Percentiles rank a stretch among this genome's conserved stretches.
phyloP scores from a whole-genome alignment of 2,329 filamentous ascomycete species.

The Thielaviopsis populi region DNA sequence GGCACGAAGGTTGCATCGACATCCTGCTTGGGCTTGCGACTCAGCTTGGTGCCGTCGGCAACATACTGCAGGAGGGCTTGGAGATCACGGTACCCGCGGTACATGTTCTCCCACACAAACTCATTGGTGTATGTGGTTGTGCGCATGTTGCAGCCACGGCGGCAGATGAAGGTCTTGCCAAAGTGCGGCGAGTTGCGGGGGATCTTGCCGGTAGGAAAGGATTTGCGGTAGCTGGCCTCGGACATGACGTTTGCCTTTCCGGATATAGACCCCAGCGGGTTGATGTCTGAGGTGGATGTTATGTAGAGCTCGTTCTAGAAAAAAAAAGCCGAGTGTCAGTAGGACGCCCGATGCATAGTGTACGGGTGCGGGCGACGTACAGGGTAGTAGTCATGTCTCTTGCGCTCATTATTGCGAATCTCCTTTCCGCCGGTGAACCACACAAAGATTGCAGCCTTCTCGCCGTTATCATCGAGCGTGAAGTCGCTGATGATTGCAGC shows the following conservation, averaged over 20 bases:
- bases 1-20: background rate
- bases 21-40: constrained; percentile 25
- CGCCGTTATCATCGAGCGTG: constrained; percentile 53
- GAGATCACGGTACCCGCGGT: constrained; percentile 49
- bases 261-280: constrained; percentile 77
- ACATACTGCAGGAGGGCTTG: constrained; percentile 51
- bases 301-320: constrained; percentile 77
- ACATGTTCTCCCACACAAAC: constrained; percentile 81
- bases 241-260: constrained; percentile 76
- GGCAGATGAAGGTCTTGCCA: constrained; percentile 80
- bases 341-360: background rate
- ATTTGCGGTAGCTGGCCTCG: constrained; percentile 46
- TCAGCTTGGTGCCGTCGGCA: constrained; percentile 56
- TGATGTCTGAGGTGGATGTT: constrained; percentile 72
- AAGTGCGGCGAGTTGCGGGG: constrained; percentile 57
- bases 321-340: background rate
- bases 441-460: constrained; percentile 77
- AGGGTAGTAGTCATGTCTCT: constrained; percentile 61
- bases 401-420: constrained; percentile 69
- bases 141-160: constrained; percentile 74
- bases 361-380: constrained; percentile 28
- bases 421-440: constrained; percentile 93
- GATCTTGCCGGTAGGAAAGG: constrained; percentile 60
- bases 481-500: constrained; percentile 81
- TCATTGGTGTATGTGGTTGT: constrained; percentile 86